Evolutionary conservation across 1,284 basidiomycete species (phyloP).

Genomic region (Heterobasidion occidentale): DNA sequence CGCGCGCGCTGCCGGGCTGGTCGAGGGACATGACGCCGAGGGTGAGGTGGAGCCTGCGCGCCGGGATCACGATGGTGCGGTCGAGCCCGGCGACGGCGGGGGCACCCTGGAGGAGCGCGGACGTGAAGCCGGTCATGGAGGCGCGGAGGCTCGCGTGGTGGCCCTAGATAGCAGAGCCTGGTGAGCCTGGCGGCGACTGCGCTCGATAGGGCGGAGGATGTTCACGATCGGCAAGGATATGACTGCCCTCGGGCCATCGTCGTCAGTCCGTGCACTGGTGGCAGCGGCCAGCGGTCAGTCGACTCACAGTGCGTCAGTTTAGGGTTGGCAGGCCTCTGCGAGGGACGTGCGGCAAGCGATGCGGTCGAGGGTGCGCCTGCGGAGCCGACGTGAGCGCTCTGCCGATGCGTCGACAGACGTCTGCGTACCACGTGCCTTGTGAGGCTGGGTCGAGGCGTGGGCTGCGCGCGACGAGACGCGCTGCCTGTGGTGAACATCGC

Average conservation of each 20-base stretch:
- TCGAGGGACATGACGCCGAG: constrained; percentile 61
- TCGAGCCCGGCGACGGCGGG: constrained; percentile 49
- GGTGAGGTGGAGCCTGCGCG: constrained; percentile 59
- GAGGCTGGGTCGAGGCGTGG: too few species aligned
- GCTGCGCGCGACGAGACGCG: too few species aligned
- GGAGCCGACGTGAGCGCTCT: too few species aligned
- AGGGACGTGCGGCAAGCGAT: too few species aligned
- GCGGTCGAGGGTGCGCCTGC: too few species aligned
- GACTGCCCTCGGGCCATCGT: not conserved
- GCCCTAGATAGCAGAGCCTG: constrained; percentile 18
- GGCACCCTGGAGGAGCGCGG: constrained; percentile 25
- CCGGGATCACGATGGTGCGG: constrained; percentile 46
- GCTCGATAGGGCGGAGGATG: not conserved
- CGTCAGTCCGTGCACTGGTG: too few species aligned
- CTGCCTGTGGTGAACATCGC: too few species aligned
- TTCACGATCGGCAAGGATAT: not conserved
- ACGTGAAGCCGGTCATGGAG: constrained; percentile 36
- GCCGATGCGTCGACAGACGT: too few species aligned
- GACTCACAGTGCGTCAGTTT: too few species aligned
- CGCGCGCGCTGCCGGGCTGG: not conserved
- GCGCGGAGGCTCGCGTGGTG: constrained; percentile 37
- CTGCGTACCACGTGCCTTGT: too few species aligned
- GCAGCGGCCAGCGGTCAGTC: too few species aligned
- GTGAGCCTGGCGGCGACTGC: not conserved
- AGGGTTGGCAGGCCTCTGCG: too few species aligned